These are phyloP conservation scores for Westerdykella ornata DNA, from an alignment of 2,329 filamentous ascomycete species.

Conservation along the genomic window DNA sequence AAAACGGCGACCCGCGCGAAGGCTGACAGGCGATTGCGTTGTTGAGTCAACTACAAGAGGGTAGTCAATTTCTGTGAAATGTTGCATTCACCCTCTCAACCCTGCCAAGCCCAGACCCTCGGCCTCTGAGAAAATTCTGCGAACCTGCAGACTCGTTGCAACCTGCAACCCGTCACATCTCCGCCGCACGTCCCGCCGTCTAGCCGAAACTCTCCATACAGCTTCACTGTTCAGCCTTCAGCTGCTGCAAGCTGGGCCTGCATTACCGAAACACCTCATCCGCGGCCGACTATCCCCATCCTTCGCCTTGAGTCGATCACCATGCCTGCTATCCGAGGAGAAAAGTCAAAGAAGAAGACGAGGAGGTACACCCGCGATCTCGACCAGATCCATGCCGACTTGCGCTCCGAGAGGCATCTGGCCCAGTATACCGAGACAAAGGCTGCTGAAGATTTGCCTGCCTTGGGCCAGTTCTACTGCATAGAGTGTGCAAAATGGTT, in stretches of 20 bases:
- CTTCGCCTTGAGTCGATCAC: conserved; percentile 10
- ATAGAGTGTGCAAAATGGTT: conserved; percentile 95
- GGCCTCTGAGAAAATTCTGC: conserved; percentile 15
- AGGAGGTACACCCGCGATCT: conserved; percentile 62
- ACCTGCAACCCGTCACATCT: conserved; percentile 1
- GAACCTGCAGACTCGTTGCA: conserved; percentile 22
- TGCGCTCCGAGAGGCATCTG: conserved; percentile 72
- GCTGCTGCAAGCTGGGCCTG: conserved; percentile 2
- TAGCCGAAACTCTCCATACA: conserved; percentile 20
- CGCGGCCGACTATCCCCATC: conserved; percentile 12
- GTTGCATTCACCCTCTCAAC: no score
- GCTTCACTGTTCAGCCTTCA: no score
- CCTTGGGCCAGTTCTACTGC: conserved; percentile 79
- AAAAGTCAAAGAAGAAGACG: conserved; percentile 46
- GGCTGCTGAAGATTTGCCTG: conserved; percentile 78
- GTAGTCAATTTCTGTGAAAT: no score
- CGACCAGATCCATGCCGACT: conserved; percentile 83
- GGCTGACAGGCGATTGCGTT: conserved; percentile 1
- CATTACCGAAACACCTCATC: conserved; percentile 10
- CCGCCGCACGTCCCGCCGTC: conserved; percentile 15
- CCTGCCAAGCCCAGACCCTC: conserved; percentile 10
- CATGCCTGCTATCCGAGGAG: conserved; percentile 48
- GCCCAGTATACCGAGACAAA: conserved; percentile 71
- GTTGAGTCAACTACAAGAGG: no score
- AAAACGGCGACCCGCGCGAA: no score